Percentiles rank a stretch among this genome's conserved stretches.
phyloP scores from a whole-genome alignment of 805 yeast genomes.

The Maudiozyma bulderi region DNA sequence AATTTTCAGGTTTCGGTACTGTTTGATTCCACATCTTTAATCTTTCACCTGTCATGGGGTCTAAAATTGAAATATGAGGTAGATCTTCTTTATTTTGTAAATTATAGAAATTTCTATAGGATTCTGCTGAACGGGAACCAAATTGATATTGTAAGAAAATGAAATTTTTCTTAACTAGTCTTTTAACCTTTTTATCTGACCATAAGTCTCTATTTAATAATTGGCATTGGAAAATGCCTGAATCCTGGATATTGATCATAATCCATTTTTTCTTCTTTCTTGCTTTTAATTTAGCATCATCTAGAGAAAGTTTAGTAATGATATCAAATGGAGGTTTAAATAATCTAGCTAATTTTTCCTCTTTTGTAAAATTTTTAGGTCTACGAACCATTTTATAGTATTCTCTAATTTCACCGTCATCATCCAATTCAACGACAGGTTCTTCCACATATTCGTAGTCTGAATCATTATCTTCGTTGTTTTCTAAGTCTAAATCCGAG shows the following conservation, averaged over 20 bases:
- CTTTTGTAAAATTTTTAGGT: conserved; percentile 20
- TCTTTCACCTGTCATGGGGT: conserved; percentile 93
- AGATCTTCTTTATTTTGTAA: conserved; percentile 38
- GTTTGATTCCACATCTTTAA: conserved; percentile 62
- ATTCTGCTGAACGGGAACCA: conserved; percentile 66
- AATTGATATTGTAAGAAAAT: conserved; percentile 77
- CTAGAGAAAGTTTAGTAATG: conserved; percentile 59
- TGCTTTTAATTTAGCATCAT: conserved; percentile 62
- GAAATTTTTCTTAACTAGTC: conserved; percentile 55
- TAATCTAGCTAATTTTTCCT: conserved; percentile 61
- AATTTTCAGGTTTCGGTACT: conserved; percentile 49
- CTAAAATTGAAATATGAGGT: conserved; percentile 89
- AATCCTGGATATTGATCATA: conserved; percentile 78
- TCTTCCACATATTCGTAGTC: conserved; percentile 28
- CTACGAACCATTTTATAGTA: conserved; percentile 22
- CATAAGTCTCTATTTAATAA: conserved; percentile 88
- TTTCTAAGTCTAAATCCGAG: conserved; percentile 29
- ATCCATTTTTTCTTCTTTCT: conserved; percentile 61
- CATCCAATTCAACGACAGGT: conserved; percentile 25
- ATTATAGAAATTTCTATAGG: conserved; percentile 65
- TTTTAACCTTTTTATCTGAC: conserved; percentile 61
- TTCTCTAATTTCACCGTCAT: conserved; percentile 31
- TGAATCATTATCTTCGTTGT: conserved; percentile 21
- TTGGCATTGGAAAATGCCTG: conserved; percentile 79
- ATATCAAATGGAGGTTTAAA: conserved; percentile 93